Percentiles rank a stretch among this genome's conserved stretches.
Evolutionary conservation across 73 alveolate genomes (phyloP).

Genomic region (Paramecium pentaurelia): DNA sequence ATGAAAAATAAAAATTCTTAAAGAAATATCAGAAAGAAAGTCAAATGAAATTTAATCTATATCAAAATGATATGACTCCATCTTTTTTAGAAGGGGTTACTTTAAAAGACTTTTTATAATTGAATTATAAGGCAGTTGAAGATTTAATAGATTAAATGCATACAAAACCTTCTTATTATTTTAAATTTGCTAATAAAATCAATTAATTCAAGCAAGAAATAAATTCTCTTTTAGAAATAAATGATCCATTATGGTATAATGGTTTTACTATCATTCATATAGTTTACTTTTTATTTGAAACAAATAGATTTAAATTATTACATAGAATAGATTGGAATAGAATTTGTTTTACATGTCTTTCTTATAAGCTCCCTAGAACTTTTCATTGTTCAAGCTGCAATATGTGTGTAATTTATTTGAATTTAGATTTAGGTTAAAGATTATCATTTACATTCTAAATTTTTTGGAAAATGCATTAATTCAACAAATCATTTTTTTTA

Average conservation of each 20-base stretch:
- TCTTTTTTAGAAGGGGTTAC: background rate
- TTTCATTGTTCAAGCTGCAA: conserved; percentile 14
- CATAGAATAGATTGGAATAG: conserved; percentile 39
- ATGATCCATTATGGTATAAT: conserved; percentile 41
- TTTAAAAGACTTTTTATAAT: background rate
- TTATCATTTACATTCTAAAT: conserved; percentile 23
- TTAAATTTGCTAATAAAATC: conserved; percentile 10
- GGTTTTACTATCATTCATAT: conserved; percentile 6
- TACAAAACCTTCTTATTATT: background rate
- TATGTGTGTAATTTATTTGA: background rate
- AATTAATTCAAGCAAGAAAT: conserved; percentile 2
- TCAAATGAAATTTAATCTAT: background rate
- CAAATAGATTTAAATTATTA: conserved; percentile 10
- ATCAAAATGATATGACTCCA: background rate
- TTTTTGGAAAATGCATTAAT: conserved; percentile 27
- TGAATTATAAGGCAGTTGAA: conserved; percentile 25
- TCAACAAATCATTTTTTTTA: conserved; percentile 35
- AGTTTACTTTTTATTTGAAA: background rate
- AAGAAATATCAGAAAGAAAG: background rate
- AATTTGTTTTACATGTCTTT: conserved; percentile 18
- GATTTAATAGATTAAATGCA: conserved; percentile 13
- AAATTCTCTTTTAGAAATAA: background rate
- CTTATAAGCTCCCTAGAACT: conserved; percentile 27
- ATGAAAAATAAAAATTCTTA: background rate
- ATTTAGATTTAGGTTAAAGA: background rate